These are phyloP conservation scores for Cystobasidium pallidum DNA, from an alignment of 1,284 basidiomycete species.

Conservation along the genomic window DNA sequence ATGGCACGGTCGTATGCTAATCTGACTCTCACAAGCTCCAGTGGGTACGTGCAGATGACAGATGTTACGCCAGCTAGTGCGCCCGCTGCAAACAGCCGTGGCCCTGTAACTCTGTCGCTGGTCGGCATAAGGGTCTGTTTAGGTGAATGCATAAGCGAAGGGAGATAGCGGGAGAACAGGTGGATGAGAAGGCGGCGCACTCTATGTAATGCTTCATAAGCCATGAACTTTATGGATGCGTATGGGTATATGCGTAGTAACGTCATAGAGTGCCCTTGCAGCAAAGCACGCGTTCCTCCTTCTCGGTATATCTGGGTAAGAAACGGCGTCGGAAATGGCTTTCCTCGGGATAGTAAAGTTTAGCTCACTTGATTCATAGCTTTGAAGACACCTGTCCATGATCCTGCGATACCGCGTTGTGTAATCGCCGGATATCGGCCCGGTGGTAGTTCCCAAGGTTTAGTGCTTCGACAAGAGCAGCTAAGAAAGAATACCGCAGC, in stretches of 20 bases:
- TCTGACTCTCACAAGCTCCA: constrained; percentile 92
- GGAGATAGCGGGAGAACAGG: neutral
- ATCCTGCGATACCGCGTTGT: neutral
- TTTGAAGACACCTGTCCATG: constrained; percentile 78
- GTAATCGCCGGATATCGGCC: neutral
- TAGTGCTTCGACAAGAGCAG: neutral
- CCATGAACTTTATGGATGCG: constrained; percentile 97
- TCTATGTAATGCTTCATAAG: constrained; percentile 84
- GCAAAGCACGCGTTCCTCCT: constrained; percentile 75
- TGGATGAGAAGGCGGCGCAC: constrained; percentile 59
- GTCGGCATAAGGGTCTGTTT: constrained; percentile 76
- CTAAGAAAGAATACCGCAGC: neutral
- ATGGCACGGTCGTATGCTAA: constrained; percentile 82
- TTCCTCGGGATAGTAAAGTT: neutral
- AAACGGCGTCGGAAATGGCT: neutral
- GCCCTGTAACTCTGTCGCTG: constrained; percentile 73
- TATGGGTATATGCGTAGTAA: constrained; percentile 80
- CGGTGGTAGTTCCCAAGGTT: neutral
- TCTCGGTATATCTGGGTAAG: constrained; percentile 71
- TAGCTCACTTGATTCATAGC: constrained; percentile 61
- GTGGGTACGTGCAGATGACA: constrained; percentile 88
- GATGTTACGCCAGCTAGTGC: constrained; percentile 87
- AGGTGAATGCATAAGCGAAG: neutral
- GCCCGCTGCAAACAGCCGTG: constrained; percentile 83
- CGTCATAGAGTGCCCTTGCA: constrained; percentile 95